These are phyloP conservation scores for Acanthamoeba healyi DNA, from an alignment of 208 protist genomes.

Conservation along the genomic window DNA sequence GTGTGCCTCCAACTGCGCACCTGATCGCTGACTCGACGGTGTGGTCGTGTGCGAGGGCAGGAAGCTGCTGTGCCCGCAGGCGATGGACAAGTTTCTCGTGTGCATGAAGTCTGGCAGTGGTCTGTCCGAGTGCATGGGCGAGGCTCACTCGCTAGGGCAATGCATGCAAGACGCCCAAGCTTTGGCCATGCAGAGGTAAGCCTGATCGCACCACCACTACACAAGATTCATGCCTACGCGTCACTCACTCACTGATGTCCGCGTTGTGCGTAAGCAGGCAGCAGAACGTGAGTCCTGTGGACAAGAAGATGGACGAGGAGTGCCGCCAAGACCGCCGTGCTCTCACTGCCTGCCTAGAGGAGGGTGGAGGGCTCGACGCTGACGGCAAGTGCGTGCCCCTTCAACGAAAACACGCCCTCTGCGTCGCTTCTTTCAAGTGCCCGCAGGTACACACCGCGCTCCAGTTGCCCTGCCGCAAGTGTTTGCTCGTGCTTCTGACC, in stretches of 20 bases:
- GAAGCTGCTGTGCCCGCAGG: conserved; percentile 10
- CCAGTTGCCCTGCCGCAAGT: too few species aligned
- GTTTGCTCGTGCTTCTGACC: too few species aligned
- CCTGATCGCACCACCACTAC: not conserved
- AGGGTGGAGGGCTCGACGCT: not conserved
- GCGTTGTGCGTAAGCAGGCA: not conserved
- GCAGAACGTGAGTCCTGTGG: conserved; percentile 2
- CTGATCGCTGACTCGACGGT: not conserved
- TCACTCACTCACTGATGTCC: not conserved
- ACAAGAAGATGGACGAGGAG: not conserved
- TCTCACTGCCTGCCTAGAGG: not conserved
- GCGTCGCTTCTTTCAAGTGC: conserved; percentile 31
- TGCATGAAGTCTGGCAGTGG: conserved; percentile 42
- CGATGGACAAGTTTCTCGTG: conserved; percentile 25
- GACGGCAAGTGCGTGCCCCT: conserved; percentile 5
- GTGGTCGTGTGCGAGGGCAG: too few species aligned
- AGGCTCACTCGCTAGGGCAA: conserved; percentile 14
- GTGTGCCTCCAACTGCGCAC: not conserved
- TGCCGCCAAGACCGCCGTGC: conserved; percentile 25
- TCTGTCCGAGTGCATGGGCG: conserved; percentile 27
- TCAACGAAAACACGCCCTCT: conserved; percentile 36
- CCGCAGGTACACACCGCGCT: not conserved
- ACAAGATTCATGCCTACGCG: too few species aligned
- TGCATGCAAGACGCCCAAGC: conserved; percentile 36
- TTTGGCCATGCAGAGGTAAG: not conserved